phyloP scores from a whole-genome alignment of 345 rosid species.

The Ricinus communis region DNA sequence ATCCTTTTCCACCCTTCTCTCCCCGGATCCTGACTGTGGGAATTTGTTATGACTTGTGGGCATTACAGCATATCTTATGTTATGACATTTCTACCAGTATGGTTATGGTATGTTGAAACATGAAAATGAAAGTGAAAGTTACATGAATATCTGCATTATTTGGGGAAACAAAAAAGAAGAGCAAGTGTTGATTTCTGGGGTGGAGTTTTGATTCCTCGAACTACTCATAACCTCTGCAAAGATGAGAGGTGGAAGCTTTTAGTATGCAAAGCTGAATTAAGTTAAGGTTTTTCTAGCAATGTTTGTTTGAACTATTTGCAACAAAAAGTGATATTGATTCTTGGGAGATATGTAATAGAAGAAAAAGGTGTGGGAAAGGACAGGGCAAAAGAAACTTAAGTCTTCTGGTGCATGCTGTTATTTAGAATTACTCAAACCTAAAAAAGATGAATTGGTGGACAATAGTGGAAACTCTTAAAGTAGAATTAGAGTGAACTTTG shows the following conservation, averaged over 20 bases:
- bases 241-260: neutral
- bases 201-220: constrained; percentile 14
- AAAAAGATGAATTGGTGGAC: constrained; percentile 17
- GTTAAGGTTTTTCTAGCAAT: neutral
- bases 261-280: neutral
- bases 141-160: neutral
- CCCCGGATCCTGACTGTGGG: neutral
- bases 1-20: neutral
- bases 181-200: neutral
- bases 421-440: constrained; percentile 4
- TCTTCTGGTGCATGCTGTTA: constrained; percentile 10
- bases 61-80: neutral
- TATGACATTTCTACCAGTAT: neutral
- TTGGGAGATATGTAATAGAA: neutral
- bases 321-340: neutral
- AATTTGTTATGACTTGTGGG: neutral
- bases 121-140: neutral
- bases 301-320: constrained; percentile 13
- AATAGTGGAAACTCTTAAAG: constrained; percentile 11
- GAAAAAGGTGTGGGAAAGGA: constrained; percentile 8
- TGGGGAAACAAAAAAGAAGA: neutral
- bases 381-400: neutral
- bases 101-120: neutral
- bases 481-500: neutral
- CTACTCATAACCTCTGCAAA: neutral